Conservation (phyloP, 768 basidiomycete species). For the Mrakia blollopis region DNA sequence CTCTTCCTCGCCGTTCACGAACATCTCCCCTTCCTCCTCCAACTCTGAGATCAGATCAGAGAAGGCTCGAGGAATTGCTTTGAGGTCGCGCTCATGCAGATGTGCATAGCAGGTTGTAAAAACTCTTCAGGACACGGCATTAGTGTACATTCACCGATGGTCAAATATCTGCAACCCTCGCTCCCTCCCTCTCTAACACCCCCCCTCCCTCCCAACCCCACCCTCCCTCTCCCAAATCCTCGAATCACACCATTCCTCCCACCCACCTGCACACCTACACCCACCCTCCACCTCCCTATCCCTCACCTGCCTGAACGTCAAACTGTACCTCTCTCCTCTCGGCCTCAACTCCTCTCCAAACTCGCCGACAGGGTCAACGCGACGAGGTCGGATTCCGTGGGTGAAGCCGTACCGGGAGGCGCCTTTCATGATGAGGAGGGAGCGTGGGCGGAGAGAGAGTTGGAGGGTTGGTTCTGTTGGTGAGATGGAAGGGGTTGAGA, state of each 20-base stretch:
- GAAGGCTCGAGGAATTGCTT: too few species aligned
- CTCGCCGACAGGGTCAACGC: constrained; percentile 16
- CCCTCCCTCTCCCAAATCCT: constrained; percentile 8
- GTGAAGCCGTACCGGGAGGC: constrained; percentile 27
- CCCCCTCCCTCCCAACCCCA: background rate
- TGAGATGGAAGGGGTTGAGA: background rate
- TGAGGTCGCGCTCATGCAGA: too few species aligned
- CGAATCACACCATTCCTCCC: constrained; percentile 26
- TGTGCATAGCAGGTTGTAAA: too few species aligned
- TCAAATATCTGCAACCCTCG: too few species aligned
- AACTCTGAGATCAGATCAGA: too few species aligned
- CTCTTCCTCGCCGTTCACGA: too few species aligned
- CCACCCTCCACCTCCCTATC: constrained; percentile 9
- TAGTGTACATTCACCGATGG: too few species aligned
- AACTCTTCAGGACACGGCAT: too few species aligned
- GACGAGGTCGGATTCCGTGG: constrained; percentile 28
- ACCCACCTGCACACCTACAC: constrained; percentile 12
- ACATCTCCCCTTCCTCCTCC: too few species aligned
- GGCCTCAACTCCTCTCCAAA: constrained; percentile 14
- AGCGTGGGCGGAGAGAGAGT: constrained; percentile 26
- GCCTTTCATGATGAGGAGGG: constrained; percentile 29
- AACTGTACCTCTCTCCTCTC: constrained; percentile 24
- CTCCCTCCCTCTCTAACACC: too few species aligned
- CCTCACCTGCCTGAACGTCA: constrained; percentile 25
- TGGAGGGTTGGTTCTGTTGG: background rate